These are phyloP conservation scores for Suillus tomentosus DNA, from an alignment of 768 basidiomycete species.

Conservation along the genomic window DNA sequence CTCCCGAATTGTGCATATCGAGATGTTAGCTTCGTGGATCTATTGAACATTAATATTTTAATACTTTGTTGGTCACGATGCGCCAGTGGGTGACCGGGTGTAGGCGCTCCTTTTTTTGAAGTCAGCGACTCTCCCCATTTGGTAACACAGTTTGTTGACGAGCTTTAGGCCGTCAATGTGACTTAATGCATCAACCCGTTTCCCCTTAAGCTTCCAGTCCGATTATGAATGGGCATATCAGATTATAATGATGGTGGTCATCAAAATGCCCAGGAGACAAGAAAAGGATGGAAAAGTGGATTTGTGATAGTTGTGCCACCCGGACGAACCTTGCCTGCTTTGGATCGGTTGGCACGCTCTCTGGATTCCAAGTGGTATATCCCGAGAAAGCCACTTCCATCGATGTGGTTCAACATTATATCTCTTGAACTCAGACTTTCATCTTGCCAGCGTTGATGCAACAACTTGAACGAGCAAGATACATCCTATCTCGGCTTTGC, in stretches of 20 bases:
- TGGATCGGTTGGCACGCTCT: conserved; percentile 1
- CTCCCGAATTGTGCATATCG: too few relatives aligned
- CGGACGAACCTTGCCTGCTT: conserved; percentile 3
- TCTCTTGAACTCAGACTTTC: not conserved
- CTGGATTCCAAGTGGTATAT: conserved; percentile 10
- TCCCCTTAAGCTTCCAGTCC: not conserved
- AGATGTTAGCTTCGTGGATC: too few relatives aligned
- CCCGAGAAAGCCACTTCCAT: conserved; percentile 4
- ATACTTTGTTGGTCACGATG: too few relatives aligned
- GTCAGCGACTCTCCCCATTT: conserved; percentile 3
- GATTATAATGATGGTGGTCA: not conserved
- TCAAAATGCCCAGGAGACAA: not conserved
- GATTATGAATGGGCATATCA: not conserved
- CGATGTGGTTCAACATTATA: conserved; percentile 9
- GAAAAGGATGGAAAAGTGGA: not conserved
- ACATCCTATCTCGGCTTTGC: not conserved
- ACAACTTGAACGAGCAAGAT: not conserved
- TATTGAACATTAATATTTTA: too few relatives aligned
- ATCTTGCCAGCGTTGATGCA: not conserved
- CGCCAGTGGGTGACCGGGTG: too few relatives aligned
- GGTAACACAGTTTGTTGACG: not conserved
- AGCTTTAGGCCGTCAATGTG: not conserved
- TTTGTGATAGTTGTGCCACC: conserved; percentile 2
- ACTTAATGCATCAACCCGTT: not conserved
- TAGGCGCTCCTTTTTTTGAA: not conserved